Conservation (phyloP, 1,139 yeast species). For the Hemisphaericaspora subhashii region DNA sequence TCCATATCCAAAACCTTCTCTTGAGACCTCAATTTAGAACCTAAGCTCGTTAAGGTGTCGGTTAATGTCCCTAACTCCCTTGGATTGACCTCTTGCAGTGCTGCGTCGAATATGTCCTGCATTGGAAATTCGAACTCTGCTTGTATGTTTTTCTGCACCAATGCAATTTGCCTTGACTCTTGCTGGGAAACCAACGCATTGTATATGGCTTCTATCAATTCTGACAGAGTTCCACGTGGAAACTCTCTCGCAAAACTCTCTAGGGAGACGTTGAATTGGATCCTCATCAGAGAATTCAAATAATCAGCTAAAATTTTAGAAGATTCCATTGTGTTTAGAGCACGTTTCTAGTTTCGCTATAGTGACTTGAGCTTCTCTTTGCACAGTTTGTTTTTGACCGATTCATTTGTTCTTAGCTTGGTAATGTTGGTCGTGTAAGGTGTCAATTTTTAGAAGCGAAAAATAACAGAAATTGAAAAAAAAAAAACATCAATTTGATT, state of each 20-base stretch:
- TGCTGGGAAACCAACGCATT: slow-evolving; percentile 24
- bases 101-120: slow-evolving; percentile 9
- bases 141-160: slow-evolving; percentile 18
- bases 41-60: slow-evolving; percentile 6
- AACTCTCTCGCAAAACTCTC: slow-evolving; percentile 14
- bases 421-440: slow-evolving; percentile 5
- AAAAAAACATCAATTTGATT: background rate
- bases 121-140: slow-evolving; percentile 27
- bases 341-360: background rate
- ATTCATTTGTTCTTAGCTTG: too few species aligned
- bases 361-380: too few species aligned
- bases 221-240: slow-evolving; percentile 8
- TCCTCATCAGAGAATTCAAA: slow-evolving; percentile 14
- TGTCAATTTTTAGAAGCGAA: background rate
- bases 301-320: slow-evolving; percentile 12
- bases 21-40: slow-evolving; percentile 4
- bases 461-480: background rate
- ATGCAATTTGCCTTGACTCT: slow-evolving; percentile 10
- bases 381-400: too few species aligned
- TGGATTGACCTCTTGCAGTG: slow-evolving; percentile 4
- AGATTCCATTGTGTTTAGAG: slow-evolving; percentile 10
- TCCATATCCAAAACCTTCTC: slow-evolving; percentile 14
- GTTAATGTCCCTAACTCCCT: slow-evolving; percentile 5
- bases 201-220: slow-evolving; percentile 15
- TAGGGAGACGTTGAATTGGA: slow-evolving; percentile 9